Evolutionary conservation across 2,329 filamentous ascomycete genomes (phyloP).

Genomic region (Monilinia fructigena): DNA sequence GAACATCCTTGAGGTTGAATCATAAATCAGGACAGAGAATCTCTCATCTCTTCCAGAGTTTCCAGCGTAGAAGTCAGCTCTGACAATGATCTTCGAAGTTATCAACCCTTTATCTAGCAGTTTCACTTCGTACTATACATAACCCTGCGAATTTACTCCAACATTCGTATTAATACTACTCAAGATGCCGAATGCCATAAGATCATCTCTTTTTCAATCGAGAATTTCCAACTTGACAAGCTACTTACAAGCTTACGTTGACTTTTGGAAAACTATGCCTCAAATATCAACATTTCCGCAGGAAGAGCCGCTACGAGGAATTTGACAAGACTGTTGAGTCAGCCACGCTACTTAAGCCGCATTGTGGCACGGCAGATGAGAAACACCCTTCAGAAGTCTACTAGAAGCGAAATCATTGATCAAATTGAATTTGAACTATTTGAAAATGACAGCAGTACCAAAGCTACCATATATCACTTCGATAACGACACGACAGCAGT

Average conservation of each 20-base stretch:
- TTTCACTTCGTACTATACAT: background rate
- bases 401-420: background rate
- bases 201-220: background rate
- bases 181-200: background rate
- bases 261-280: background rate
- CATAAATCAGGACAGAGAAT: background rate
- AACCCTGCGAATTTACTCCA: background rate
- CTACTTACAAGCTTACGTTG: background rate
- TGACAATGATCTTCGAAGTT: background rate
- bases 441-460: background rate
- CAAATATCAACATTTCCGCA: background rate
- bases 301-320: background rate
- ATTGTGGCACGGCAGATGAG: background rate
- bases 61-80: background rate
- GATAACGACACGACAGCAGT: background rate
- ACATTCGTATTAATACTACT: background rate
- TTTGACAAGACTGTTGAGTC: background rate
- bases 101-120: background rate
- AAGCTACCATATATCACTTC: background rate
- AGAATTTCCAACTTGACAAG: background rate
- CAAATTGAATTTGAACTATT: constrained; percentile 2
- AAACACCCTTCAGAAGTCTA: background rate
- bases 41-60: background rate
- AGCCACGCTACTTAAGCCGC: background rate
- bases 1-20: background rate